These are phyloP conservation scores for Bjerkandera adusta DNA, from an alignment of 1,284 basidiomycete genomes.

Conservation along the genomic window DNA sequence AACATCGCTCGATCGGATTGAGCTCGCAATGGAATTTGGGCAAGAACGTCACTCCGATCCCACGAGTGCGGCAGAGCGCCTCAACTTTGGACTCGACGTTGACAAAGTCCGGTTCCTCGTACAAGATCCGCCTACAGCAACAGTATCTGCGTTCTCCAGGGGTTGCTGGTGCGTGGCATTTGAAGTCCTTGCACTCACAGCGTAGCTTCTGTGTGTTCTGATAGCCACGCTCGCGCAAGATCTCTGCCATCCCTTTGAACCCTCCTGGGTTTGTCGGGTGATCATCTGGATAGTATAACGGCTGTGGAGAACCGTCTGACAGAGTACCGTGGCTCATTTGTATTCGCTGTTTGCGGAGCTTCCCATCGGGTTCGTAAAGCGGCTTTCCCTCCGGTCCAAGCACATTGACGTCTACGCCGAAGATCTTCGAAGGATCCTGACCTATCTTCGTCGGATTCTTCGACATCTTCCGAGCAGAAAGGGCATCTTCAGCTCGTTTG, in stretches of 20 bases:
- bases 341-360: conserved; percentile 24
- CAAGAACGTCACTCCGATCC: conserved; percentile 7
- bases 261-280: conserved; percentile 25
- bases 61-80: background rate
- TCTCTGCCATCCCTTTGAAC: conserved; percentile 36
- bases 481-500: conserved; percentile 30
- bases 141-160: conserved; percentile 12
- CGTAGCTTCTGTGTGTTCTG: background rate
- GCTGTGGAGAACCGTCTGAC: conserved; percentile 29
- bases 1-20: conserved; percentile 22
- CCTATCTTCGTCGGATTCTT: conserved; percentile 14
- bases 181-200: conserved; percentile 20
- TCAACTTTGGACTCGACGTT: background rate
- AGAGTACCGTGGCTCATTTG: conserved; percentile 29
- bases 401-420: background rate
- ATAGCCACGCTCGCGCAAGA: conserved; percentile 24
- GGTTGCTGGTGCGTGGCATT: conserved; percentile 15
- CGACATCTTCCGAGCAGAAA: conserved; percentile 31
- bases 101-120: conserved; percentile 27
- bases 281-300: conserved; percentile 32
- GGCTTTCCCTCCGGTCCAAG: background rate
- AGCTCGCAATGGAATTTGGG: conserved; percentile 25
- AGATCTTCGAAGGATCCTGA: conserved; percentile 1
- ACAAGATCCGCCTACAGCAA: conserved; percentile 26
- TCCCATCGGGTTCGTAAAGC: background rate